Evolutionary conservation across 2,329 filamentous ascomycete species (phyloP).

Genomic region (Erysiphe neolycopersici): DNA sequence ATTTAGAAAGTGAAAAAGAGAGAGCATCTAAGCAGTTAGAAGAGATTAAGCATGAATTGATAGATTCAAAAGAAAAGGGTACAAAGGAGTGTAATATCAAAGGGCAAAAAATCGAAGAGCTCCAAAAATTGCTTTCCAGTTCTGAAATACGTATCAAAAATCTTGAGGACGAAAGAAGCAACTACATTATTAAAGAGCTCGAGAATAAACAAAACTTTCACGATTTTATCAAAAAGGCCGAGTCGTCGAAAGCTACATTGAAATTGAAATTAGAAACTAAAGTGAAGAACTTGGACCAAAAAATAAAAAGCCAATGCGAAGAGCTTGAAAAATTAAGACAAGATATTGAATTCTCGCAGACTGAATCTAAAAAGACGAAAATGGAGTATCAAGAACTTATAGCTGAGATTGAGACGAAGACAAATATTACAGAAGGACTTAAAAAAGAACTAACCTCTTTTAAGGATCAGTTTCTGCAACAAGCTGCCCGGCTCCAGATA

Average conservation of each 20-base stretch:
- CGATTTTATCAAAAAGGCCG: constrained; percentile 4
- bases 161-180: constrained; percentile 10
- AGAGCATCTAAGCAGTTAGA: constrained; percentile 10
- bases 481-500: constrained; percentile 1
- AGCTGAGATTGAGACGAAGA: neutral
- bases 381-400: constrained; percentile 1
- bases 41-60: constrained; percentile 13
- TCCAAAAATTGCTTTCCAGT: constrained; percentile 2
- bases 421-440: neutral
- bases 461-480: constrained; percentile 3
- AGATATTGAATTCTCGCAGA: neutral
- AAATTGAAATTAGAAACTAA: constrained; percentile 4
- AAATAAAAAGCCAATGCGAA: constrained; percentile 2
- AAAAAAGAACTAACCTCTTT: constrained; percentile 1
- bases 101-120: constrained; percentile 3
- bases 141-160: constrained; percentile 8
- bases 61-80: constrained; percentile 3
- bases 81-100: neutral
- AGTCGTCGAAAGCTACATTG: constrained; percentile 3
- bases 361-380: neutral
- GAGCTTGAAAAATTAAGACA: constrained; percentile 1
- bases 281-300: constrained; percentile 4
- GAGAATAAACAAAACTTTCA: constrained; percentile 9
- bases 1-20: constrained; percentile 7
- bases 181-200: constrained; percentile 5